Conservation (phyloP, 345 rosid genomes). For the Salix exigua region DNA sequence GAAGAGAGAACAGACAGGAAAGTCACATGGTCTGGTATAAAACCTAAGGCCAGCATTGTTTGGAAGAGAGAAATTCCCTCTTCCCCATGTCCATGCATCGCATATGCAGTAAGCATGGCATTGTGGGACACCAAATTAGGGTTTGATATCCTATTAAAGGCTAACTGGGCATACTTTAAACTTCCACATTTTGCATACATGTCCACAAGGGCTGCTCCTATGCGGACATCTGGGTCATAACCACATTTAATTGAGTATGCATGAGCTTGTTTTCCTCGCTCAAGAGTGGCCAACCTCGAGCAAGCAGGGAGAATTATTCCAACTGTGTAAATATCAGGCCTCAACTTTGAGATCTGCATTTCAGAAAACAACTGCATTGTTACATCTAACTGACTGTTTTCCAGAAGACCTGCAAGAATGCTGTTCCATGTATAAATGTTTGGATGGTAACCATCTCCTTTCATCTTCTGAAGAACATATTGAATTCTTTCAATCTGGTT, state of each 20-base stretch:
- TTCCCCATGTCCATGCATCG: slow-evolving; percentile 26
- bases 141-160: slow-evolving; percentile 18
- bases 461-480: slow-evolving; percentile 28
- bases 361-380: slow-evolving; percentile 16
- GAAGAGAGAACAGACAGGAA: slow-evolving; percentile 22
- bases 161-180: slow-evolving; percentile 6
- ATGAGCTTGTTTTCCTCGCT: slow-evolving; percentile 26
- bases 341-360: slow-evolving; percentile 9
- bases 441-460: slow-evolving; percentile 50
- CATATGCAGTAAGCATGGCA: slow-evolving; percentile 29
- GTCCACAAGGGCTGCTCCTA: slow-evolving; percentile 30
- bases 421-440: slow-evolving; percentile 28
- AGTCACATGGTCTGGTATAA: slow-evolving; percentile 17
- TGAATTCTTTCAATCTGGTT: slow-evolving; percentile 29
- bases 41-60: slow-evolving; percentile 9
- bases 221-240: slow-evolving; percentile 17
- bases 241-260: slow-evolving; percentile 15
- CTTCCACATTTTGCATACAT: slow-evolving; percentile 30
- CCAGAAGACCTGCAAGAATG: slow-evolving; percentile 23
- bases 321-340: slow-evolving; percentile 22
- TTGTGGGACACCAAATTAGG: slow-evolving; percentile 32
- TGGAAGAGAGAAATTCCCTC: slow-evolving; percentile 23
- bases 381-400: slow-evolving; percentile 22
- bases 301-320: slow-evolving; percentile 25
- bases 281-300: slow-evolving; percentile 19